Conservation (phyloP, 495 filamentous ascomycete species). For the Halenospora varia region DNA sequence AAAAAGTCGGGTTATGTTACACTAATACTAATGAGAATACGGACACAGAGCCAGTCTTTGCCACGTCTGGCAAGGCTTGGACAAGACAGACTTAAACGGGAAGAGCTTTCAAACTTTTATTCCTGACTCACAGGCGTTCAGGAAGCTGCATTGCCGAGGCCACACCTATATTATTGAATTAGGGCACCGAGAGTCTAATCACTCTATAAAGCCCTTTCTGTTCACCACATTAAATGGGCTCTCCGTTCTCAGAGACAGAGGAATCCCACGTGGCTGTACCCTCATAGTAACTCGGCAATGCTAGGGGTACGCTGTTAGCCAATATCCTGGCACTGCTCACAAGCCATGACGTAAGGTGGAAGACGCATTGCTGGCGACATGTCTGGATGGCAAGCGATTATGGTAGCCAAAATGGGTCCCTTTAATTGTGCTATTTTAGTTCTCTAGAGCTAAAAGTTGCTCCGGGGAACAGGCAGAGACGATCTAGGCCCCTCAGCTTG, state of each 20-base stretch:
- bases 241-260: neutral
- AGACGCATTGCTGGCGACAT: neutral
- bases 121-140: neutral
- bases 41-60: neutral
- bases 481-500: neutral
- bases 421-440: neutral
- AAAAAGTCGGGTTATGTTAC: neutral
- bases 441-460: neutral
- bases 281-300: neutral
- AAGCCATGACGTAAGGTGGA: neutral
- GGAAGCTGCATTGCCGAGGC: neutral
- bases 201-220: neutral
- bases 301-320: neutral
- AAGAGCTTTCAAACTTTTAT: neutral
- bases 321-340: neutral
- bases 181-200: neutral
- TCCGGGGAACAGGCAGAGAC: neutral
- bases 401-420: neutral
- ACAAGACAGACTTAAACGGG: neutral
- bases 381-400: neutral
- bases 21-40: neutral
- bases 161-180: neutral
- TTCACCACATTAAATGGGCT: neutral
- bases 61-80: neutral
- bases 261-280: neutral